phyloP scores from a whole-genome alignment of 352 stramenopile genomes.

The Pythium grandisporangium region DNA sequence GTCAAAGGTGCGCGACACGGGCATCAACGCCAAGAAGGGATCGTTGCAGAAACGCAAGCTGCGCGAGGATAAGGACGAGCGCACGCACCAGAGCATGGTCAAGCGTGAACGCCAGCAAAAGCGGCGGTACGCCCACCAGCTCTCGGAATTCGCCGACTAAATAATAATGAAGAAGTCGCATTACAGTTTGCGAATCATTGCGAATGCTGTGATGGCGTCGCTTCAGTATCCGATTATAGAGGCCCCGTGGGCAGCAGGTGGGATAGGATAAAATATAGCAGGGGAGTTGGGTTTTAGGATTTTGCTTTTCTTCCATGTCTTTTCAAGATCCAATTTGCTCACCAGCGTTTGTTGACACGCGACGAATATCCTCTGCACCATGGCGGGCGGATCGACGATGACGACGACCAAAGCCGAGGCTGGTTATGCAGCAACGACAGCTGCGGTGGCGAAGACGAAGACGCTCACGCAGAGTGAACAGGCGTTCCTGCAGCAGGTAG shows the following conservation, averaged over 20 bases:
- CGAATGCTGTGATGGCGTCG: too few relatives aligned
- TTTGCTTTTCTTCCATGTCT: background rate
- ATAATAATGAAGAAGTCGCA: background rate
- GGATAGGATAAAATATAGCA: background rate
- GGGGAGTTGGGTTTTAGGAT: background rate
- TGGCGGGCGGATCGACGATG: too few relatives aligned
- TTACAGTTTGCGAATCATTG: too few relatives aligned
- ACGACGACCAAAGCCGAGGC: too few relatives aligned
- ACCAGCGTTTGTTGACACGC: too few relatives aligned
- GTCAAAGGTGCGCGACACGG: conserved; percentile 65
- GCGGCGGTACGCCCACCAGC: conserved; percentile 56
- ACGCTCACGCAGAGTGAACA: conserved; percentile 20
- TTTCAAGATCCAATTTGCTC: background rate
- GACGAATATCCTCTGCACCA: too few relatives aligned
- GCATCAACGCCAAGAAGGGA: conserved; percentile 64
- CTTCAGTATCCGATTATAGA: conserved; percentile 1
- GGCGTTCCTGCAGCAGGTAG: conserved; percentile 47
- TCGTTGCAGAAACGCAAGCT: conserved; percentile 81
- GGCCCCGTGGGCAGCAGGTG: background rate
- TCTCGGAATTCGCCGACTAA: conserved; percentile 75
- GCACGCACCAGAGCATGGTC: conserved; percentile 35
- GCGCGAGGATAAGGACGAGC: conserved; percentile 57
- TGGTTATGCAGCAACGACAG: too few relatives aligned
- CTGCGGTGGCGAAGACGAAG: too few relatives aligned
- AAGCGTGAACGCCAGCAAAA: conserved; percentile 55